These are phyloP conservation scores for Suillus americanus DNA, from an alignment of 768 basidiomycete species.

Conservation along the genomic window DNA sequence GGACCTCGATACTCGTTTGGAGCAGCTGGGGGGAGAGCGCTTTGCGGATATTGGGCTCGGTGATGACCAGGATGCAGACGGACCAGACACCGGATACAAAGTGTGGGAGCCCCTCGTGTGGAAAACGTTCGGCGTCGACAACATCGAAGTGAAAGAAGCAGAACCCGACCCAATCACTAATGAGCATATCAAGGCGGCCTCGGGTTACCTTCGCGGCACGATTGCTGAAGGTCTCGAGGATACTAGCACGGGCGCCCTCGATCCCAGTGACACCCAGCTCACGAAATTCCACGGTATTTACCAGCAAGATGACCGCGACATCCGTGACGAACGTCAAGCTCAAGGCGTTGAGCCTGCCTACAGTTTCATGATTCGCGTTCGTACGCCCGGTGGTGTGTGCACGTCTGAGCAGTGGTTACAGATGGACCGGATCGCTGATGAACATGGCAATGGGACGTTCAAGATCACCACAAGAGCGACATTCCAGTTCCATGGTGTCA, in stretches of 20 bases:
- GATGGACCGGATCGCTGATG: conserved; percentile 96
- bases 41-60: conserved; percentile 80
- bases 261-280: conserved; percentile 87
- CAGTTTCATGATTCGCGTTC: conserved; percentile 97
- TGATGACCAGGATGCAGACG: conserved; percentile 97
- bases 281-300: conserved; percentile 99
- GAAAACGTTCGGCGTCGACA: conserved; percentile 93
- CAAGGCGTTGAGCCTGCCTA: conserved; percentile 95
- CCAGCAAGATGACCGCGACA: conserved; percentile 97
- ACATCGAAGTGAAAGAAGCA: conserved; percentile 82
- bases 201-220: conserved; percentile 90
- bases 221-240: conserved; percentile 91
- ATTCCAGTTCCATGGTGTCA: conserved; percentile 99
- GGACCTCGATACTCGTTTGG: conserved; percentile 81
- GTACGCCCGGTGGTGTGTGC: conserved; percentile 96
- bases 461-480: conserved; percentile 98
- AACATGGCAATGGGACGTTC: conserved; percentile 90
- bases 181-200: conserved; percentile 99
- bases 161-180: conserved; percentile 98
- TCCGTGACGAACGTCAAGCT: conserved; percentile 91
- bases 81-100: conserved; percentile 94
- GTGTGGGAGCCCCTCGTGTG: conserved; percentile 91
- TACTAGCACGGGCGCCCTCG: conserved; percentile 84
- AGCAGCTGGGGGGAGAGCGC: conserved; percentile 76
- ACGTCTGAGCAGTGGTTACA: conserved; percentile 88